Evolutionary conservation across 148 eudicot genomes (phyloP), one percentile per base, ranked within the genome.

Genomic region (Pharnaceum exiguum): DNA sequence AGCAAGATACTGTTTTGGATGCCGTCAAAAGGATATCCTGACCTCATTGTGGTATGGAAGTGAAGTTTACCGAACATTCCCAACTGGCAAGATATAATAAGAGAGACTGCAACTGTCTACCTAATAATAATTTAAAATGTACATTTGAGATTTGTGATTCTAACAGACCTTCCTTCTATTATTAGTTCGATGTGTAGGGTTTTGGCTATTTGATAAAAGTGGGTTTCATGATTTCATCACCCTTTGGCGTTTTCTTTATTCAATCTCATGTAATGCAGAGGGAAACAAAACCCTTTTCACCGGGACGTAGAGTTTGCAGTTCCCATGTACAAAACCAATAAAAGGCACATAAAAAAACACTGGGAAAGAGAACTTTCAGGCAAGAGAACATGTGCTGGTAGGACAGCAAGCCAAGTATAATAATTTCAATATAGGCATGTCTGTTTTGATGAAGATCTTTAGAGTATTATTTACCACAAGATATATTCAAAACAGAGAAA

Each of bases 381-480:
- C 71, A 75, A 65, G 51, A 51, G 68, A 63, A 75, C 79, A 71
- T 75, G 79, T 71, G 73, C 37, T 62, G 79, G 71, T 69, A 70
- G 73, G 75, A 69, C 39, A 57, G 42, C 9, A 57, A 45, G 53
- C 71, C 74, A 48, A 69, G 46, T 65, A 55, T 75, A 56, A 75
- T 70, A 66, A 75, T 75, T n/a, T 57, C 65, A 62, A 46, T 66
- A 58, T 39, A 67, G 71, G 58, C 68, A 37, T 65, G 65, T 75
- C 60, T 75, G 64, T 71, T 48, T 57, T 35, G 62, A 62, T 56
- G 33, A 62, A 47, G 39, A 4, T 57, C 24, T 45, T 46, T 49
- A 28, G n/a, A n/a, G n/a, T n/a, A n/a, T n/a, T n/a, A n/a, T n/a
- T n/a, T n/a, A n/a, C n/a, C n/a, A n/a, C n/a, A n/a, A n/a, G n/a